These are phyloP conservation scores for Phylloporus sp. DNA, from an alignment of 768 basidiomycete genomes.

Conservation along the genomic window DNA sequence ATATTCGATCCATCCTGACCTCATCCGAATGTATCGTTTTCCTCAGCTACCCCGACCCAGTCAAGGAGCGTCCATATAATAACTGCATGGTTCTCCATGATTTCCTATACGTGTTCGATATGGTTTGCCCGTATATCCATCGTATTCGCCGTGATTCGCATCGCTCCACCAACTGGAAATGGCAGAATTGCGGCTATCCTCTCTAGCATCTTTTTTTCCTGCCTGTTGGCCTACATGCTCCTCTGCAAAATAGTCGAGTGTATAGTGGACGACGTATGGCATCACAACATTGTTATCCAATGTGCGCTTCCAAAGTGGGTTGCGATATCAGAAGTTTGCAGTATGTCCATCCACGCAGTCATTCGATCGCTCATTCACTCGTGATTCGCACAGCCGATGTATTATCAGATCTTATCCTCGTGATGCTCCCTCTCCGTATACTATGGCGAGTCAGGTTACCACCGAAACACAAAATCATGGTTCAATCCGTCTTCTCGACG, in stretches of 20 bases:
- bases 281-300: constrained; percentile 31
- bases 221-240: constrained; percentile 21
- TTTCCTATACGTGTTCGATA: constrained; percentile 22
- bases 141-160: constrained; percentile 20
- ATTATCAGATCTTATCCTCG: constrained; percentile 43
- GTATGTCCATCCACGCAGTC: constrained; percentile 31
- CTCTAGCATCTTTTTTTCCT: constrained; percentile 6
- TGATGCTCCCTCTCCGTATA: constrained; percentile 43
- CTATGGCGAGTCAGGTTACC: constrained; percentile 42
- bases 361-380: background rate
- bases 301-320: constrained; percentile 45
- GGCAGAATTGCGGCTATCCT: background rate
- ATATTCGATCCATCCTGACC: background rate
- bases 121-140: constrained; percentile 30
- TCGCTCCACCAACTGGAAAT: constrained; percentile 17
- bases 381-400: constrained; percentile 38
- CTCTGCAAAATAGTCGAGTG: constrained; percentile 34
- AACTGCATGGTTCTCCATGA: constrained; percentile 18
- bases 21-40: constrained; percentile 14
- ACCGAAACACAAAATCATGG: constrained; percentile 37
- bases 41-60: constrained; percentile 18
- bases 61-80: constrained; percentile 16
- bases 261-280: constrained; percentile 41
- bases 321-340: constrained; percentile 49
- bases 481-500: constrained; percentile 47